These are phyloP conservation scores for Flaveria floridana DNA, from an alignment of 140 eudicot species.

Conservation along the genomic window DNA sequence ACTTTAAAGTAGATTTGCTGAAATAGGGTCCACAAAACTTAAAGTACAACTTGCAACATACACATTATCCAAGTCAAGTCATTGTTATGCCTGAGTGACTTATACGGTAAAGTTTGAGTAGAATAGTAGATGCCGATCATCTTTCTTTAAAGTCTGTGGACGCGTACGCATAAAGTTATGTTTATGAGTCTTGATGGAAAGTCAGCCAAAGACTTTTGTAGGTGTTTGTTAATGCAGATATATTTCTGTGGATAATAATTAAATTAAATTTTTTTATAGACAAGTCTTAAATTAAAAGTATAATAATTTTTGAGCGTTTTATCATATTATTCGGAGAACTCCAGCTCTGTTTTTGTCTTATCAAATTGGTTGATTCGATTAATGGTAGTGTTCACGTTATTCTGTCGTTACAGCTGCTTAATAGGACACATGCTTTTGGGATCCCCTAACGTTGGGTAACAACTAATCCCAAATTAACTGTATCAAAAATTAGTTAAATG, in stretches of 20 bases:
- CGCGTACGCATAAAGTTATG: neutral
- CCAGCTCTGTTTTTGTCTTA: neutral
- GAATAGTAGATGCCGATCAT: slow-evolving; percentile 5
- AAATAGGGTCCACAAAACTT: slow-evolving; percentile 9
- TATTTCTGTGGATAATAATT: neutral
- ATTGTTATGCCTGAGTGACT: neutral
- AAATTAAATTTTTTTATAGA: neutral
- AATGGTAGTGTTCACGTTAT: slow-evolving; percentile 7
- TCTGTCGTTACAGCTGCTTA: slow-evolving; percentile 8
- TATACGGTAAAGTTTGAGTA: neutral
- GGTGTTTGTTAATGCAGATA: neutral
- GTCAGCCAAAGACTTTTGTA: neutral
- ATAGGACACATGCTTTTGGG: slow-evolving; percentile 21
- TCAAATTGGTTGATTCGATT: slow-evolving; percentile 26
- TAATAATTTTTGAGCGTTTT: slow-evolving; percentile 13
- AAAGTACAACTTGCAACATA: neutral
- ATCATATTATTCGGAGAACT: slow-evolving; percentile 15
- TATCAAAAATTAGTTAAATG: neutral
- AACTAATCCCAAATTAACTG: slow-evolving; percentile 8
- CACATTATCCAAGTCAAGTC: neutral
- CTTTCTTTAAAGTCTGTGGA: neutral
- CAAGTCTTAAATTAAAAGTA: neutral
- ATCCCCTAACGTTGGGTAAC: slow-evolving; percentile 6
- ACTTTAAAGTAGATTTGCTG: neutral
- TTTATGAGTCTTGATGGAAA: slow-evolving; percentile 8